These are phyloP conservation scores for Phaeosphaeriaceae sp. DNA, from an alignment of 2,329 filamentous ascomycete genomes.

Conservation along the genomic window DNA sequence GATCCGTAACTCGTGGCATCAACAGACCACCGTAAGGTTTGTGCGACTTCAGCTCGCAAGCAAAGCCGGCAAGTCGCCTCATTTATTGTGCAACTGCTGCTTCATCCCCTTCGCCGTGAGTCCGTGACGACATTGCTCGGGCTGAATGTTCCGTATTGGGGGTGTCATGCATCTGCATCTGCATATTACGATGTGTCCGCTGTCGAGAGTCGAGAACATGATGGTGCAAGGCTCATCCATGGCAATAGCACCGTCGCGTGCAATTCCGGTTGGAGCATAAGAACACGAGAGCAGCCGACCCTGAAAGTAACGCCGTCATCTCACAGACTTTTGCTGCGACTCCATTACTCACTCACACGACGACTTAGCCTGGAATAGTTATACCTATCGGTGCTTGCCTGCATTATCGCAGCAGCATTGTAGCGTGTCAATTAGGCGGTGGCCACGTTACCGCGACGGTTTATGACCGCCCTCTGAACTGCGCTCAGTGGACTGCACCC, in stretches of 20 bases:
- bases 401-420: conserved; percentile 7
- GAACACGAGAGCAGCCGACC: conserved; percentile 15
- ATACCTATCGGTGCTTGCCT: conserved; percentile 10
- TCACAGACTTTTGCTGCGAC: conserved; percentile 11
- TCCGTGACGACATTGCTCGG: conserved; percentile 24
- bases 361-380: conserved; percentile 6
- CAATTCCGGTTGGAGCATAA: conserved; percentile 23
- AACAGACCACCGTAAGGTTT: conserved; percentile 14
- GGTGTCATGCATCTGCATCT: conserved; percentile 22
- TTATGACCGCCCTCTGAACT: conserved; percentile 6
- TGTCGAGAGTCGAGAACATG: conserved; percentile 23
- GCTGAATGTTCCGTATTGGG: conserved; percentile 13
- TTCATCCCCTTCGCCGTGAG: not conserved
- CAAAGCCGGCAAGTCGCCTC: conserved; percentile 19
- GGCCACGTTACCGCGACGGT: conserved; percentile 31
- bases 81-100: conserved; percentile 5
- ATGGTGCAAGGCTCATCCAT: conserved; percentile 16
- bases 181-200: conserved; percentile 14
- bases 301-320: conserved; percentile 1
- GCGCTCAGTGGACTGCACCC: conserved; percentile 1
- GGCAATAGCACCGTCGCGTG: conserved; percentile 5
- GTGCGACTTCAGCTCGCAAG: conserved; percentile 12
- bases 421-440: conserved; percentile 29
- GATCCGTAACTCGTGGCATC: conserved; percentile 8
- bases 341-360: conserved; percentile 7